These are phyloP conservation scores for Trapa incisa DNA, from an alignment of 345 rosid genomes.

Conservation along the genomic window DNA sequence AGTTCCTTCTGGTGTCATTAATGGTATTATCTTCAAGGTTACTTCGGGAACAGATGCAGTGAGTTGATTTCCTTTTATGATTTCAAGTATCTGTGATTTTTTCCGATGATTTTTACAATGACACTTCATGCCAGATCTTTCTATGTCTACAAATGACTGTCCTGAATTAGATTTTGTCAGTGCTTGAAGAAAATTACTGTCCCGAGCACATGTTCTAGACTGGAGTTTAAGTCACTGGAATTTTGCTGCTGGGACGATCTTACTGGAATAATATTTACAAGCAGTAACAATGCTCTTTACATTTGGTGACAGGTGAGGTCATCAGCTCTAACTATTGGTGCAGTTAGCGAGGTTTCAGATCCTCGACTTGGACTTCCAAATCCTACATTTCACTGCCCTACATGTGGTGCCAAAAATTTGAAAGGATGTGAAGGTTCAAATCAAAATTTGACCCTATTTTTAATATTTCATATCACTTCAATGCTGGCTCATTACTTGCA, in stretches of 20 bases:
- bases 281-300: not conserved
- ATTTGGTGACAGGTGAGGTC: constrained; percentile 41
- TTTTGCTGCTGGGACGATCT: not conserved
- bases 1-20: constrained; percentile 32
- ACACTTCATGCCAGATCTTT: not conserved
- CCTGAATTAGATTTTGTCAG: not conserved
- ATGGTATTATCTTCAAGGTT: constrained; percentile 28
- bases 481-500: not conserved
- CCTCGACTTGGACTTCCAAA: constrained; percentile 72
- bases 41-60: constrained; percentile 33
- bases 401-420: constrained; percentile 51
- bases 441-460: not conserved
- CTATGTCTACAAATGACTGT: not conserved
- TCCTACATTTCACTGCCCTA: constrained; percentile 37
- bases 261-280: not conserved
- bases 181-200: not conserved
- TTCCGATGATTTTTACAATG: not conserved
- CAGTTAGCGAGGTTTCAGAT: constrained; percentile 54
- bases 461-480: not conserved
- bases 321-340: constrained; percentile 28
- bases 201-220: not conserved
- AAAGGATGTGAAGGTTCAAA: constrained; percentile 72
- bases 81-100: not conserved
- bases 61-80: constrained; percentile 3
- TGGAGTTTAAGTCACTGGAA: not conserved